Base-by-base conservation (phyloP, 2,329 filamentous ascomycete genomes). In the Triangularia setosa region DNA sequence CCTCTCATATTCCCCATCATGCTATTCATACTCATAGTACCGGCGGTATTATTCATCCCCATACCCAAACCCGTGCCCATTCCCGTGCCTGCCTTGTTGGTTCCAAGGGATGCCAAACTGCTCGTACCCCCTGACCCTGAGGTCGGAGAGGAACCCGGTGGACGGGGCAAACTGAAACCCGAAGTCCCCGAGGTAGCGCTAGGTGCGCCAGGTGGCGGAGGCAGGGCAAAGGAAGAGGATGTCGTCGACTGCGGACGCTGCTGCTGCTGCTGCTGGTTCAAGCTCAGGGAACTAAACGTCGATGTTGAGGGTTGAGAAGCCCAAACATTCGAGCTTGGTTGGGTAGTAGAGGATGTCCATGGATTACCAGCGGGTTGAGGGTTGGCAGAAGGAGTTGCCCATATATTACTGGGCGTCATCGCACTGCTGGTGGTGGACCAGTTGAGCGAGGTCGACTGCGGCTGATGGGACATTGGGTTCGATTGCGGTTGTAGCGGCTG, bases 151-250 rank as follows among this genome's bases (percentile, higher is more conserved):
- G 65, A 35, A 1, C 75, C 73, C 0, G 81, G 79, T 4, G 83
- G 81, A 1, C 81, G 79, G 4, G 79, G 75, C 23, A 85, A 75
- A 63, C 81, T 79, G 69, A 86, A 85, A 1, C 77, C 73, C 0
- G 79, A 77, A 1, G 77, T 62, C 18, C 60, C 65, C 0, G 64
- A 44, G 3, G 60, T 28, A 1, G 54, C 12, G 2, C 69, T 65
- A 5, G 67, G 68, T 11, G 68, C 30, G 76, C 71, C 11, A 86
- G 81, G 1, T 48, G 85, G 84, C 3, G 85, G 85, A 6, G 86
- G 79, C 16, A 88, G 75, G 1, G 86, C 87, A 72, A 88, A 88
- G 0, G 84, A 83, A 2, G 82, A 80, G 3, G 73, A 72, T 58
- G 74, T 63, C 80, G 69, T 12, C 73, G 64, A 1, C 77, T 79